Percentiles rank a stretch among this genome's conserved stretches.
These are phyloP conservation scores for Tricholoma sp. DNA, from an alignment of 768 basidiomycete genomes.

Conservation along the genomic window DNA sequence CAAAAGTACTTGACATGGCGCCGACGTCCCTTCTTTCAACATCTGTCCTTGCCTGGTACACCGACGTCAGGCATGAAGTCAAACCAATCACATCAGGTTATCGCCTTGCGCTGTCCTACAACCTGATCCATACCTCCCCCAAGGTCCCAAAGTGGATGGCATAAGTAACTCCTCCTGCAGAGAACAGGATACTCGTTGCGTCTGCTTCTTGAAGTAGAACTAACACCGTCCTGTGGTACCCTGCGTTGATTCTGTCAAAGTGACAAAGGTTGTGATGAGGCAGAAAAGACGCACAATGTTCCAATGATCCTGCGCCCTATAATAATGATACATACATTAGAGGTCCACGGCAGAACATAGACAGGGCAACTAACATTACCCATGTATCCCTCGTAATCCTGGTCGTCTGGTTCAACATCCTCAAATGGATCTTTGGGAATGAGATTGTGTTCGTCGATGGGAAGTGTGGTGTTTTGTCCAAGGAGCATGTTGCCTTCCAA, in stretches of 20 bases:
- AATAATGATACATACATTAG: slow-evolving; percentile 13
- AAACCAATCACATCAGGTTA: slow-evolving; percentile 44
- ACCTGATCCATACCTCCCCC: slow-evolving; percentile 38
- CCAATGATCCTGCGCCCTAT: slow-evolving; percentile 22
- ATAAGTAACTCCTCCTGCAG: slow-evolving; percentile 23
- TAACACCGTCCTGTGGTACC: slow-evolving; percentile 8
- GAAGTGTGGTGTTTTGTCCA: slow-evolving; percentile 8
- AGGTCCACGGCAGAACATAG: neutral
- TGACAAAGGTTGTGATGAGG: neutral
- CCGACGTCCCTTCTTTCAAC: slow-evolving; percentile 26
- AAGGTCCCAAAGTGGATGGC: slow-evolving; percentile 12
- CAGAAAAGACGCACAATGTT: slow-evolving; percentile 23
- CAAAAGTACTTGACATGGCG: slow-evolving; percentile 32
- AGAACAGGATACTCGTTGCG: slow-evolving; percentile 5
- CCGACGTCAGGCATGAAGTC: slow-evolving; percentile 47
- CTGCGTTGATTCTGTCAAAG: neutral
- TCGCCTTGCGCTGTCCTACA: slow-evolving; percentile 46
- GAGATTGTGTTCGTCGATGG: slow-evolving; percentile 20
- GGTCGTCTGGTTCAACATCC: slow-evolving; percentile 24
- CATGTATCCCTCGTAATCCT: slow-evolving; percentile 24
- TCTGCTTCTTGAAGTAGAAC: slow-evolving; percentile 8
- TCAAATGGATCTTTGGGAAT: slow-evolving; percentile 33
- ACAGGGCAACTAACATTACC: slow-evolving; percentile 30
- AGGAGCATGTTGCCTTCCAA: slow-evolving; percentile 23
- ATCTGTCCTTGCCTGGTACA: slow-evolving; percentile 45